Evolutionary conservation across 2,329 filamentous ascomycete genomes (phyloP).

Genomic region (Sporothrix humicola): DNA sequence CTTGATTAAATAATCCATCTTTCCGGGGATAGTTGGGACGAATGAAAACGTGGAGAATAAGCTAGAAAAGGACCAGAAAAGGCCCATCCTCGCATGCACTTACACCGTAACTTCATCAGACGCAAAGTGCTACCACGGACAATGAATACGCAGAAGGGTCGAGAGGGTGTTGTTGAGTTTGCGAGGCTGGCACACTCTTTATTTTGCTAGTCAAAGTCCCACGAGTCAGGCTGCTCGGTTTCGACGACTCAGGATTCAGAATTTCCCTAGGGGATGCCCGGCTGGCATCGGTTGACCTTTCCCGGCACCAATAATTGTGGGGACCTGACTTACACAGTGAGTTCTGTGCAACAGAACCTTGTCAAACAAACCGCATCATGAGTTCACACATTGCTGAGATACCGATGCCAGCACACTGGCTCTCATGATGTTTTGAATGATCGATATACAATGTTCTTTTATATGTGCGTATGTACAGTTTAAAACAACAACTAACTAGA

Average conservation of each 20-base stretch:
- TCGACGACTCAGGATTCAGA: neutral
- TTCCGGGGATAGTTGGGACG: too few relatives aligned
- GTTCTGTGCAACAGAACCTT: neutral
- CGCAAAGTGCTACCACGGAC: neutral
- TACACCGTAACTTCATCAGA: neutral
- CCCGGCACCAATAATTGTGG: constrained; percentile 1
- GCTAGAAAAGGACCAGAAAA: neutral
- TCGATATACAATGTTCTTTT: constrained; percentile 2
- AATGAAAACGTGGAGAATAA: too few relatives aligned
- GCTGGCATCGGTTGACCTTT: constrained; percentile 19
- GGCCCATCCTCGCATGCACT: neutral
- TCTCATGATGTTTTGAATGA: neutral
- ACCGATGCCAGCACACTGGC: neutral
- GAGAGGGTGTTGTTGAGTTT: neutral
- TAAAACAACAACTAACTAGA: neutral
- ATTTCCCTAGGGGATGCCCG: neutral
- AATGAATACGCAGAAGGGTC: constrained; percentile 14
- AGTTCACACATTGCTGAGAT: neutral
- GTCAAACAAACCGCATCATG: neutral
- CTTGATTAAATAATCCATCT: neutral
- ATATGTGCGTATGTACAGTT: constrained; percentile 20
- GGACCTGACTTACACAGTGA: neutral
- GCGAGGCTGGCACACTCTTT: constrained; percentile 3
- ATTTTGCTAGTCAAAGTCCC: too few relatives aligned
- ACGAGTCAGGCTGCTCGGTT: neutral